These are phyloP conservation scores for Astrothelium subdiscretum DNA, from an alignment of 495 filamentous ascomycete species.

Conservation along the genomic window DNA sequence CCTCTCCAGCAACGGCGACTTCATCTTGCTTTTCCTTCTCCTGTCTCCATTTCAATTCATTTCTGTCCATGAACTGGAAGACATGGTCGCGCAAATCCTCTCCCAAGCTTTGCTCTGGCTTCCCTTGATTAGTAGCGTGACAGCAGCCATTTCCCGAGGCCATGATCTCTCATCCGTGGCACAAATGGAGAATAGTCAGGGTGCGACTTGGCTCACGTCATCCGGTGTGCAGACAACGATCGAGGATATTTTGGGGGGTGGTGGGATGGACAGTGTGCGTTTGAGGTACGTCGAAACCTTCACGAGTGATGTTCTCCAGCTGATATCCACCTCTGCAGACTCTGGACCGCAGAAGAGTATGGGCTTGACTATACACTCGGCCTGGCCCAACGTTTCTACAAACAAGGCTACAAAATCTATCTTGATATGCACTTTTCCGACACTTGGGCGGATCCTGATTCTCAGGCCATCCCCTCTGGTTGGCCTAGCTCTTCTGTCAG, in stretches of 20 bases:
- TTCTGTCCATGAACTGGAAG: too few species aligned
- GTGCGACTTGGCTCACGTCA: slow-evolving; percentile 27
- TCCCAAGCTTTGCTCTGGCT: not conserved
- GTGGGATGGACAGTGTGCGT: slow-evolving; percentile 33
- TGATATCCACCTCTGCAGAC: not conserved
- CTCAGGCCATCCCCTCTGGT: slow-evolving; percentile 23
- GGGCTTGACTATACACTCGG: slow-evolving; percentile 58
- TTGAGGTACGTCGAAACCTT: slow-evolving; percentile 12
- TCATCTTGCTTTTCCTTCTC: too few species aligned
- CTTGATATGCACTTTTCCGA: slow-evolving; percentile 62
- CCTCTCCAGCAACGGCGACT: too few species aligned
- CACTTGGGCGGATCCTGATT: slow-evolving; percentile 42
- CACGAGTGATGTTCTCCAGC: not conserved
- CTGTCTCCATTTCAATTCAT: not conserved
- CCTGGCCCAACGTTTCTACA: slow-evolving; percentile 51
- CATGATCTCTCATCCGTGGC: slow-evolving; percentile 29
- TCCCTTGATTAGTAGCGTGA: not conserved
- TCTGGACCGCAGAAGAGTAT: slow-evolving; percentile 32
- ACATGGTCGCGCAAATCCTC: not conserved
- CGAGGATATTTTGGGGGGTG: slow-evolving; percentile 31
- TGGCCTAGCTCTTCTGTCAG: slow-evolving; percentile 14
- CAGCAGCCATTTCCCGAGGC: slow-evolving; percentile 23
- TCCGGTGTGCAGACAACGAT: slow-evolving; percentile 22
- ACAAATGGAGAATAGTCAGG: slow-evolving; percentile 25
- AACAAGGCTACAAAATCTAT: slow-evolving; percentile 52